These are phyloP conservation scores for Elongisporangium undulatum DNA, from an alignment of 352 stramenopile genomes.

Conservation along the genomic window DNA sequence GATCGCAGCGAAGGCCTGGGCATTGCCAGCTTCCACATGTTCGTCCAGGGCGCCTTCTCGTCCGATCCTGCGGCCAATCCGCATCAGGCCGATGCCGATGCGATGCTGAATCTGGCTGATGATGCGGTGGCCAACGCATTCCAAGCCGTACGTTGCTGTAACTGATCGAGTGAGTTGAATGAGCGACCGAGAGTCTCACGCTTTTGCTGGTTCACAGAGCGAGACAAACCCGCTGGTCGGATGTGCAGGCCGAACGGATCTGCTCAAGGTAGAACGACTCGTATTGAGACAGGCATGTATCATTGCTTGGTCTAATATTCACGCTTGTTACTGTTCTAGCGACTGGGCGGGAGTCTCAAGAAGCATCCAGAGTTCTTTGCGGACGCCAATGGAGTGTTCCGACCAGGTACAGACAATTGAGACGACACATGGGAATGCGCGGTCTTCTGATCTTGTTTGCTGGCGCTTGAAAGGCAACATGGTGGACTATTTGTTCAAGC, in stretches of 20 bases:
- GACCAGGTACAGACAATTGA: conserved; percentile 21
- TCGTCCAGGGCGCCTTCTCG: conserved; percentile 67
- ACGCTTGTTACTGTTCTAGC: conserved; percentile 13
- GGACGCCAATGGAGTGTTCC: conserved; percentile 30
- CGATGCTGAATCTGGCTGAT: conserved; percentile 45
- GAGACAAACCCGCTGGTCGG: conserved; percentile 72
- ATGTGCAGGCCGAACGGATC: conserved; percentile 57
- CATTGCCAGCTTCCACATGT: conserved; percentile 86
- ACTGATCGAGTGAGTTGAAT: background rate
- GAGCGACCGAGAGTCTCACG: too few relatives aligned
- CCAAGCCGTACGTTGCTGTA: conserved; percentile 49
- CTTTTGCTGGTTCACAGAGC: conserved; percentile 14
- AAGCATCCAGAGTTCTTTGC: conserved; percentile 76
- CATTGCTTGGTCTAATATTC: background rate
- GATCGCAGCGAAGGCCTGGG: conserved; percentile 75
- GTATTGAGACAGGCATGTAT: too few relatives aligned
- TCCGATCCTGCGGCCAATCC: conserved; percentile 25
- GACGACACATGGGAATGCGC: background rate
- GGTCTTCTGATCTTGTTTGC: background rate
- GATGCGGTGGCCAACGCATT: conserved; percentile 72
- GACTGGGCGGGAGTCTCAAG: conserved; percentile 63
- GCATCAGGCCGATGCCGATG: conserved; percentile 58
- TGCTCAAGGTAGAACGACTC: conserved; percentile 45
- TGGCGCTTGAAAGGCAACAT: conserved; percentile 40
- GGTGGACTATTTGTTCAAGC: conserved; percentile 68